Conservation (phyloP, 1,284 basidiomycete species). For the Xerocomus minutiporus region DNA sequence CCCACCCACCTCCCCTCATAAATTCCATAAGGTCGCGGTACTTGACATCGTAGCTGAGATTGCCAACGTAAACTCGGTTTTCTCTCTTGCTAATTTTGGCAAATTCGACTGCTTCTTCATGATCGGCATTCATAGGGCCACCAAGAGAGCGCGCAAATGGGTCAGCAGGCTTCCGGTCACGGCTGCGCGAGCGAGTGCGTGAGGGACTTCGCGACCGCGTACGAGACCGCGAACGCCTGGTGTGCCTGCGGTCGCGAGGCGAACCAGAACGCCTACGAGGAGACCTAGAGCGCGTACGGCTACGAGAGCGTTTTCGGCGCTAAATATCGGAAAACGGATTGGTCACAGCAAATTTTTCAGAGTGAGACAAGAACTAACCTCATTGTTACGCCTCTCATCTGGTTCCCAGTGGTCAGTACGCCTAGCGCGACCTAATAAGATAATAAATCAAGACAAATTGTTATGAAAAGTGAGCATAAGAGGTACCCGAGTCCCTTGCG, state of each 20-base stretch:
- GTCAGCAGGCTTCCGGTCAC: conserved; percentile 59
- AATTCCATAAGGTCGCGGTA: conserved; percentile 97
- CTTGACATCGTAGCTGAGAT: conserved; percentile 95
- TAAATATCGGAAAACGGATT: conserved; percentile 30
- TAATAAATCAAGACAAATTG: neutral
- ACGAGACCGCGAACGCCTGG: conserved; percentile 49
- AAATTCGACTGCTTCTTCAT: conserved; percentile 86
- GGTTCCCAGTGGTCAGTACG: conserved; percentile 77
- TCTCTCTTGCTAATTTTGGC: conserved; percentile 94
- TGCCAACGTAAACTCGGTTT: conserved; percentile 97
- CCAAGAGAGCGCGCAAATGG: conserved; percentile 75
- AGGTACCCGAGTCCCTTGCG: conserved; percentile 51
- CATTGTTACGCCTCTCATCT: conserved; percentile 59
- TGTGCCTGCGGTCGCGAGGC: conserved; percentile 45
- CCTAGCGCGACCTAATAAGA: conserved; percentile 36
- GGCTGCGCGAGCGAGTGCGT: conserved; percentile 56
- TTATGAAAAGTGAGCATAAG: neutral
- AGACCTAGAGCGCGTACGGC: conserved; percentile 59
- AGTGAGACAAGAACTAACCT: conserved; percentile 40
- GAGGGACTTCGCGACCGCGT: conserved; percentile 52
- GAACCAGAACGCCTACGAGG: conserved; percentile 60
- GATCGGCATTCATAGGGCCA: conserved; percentile 86
- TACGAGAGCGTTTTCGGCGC: conserved; percentile 54
- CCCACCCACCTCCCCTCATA: conserved; percentile 97
- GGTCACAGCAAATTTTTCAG: neutral